Conservation (phyloP, 2,329 filamentous ascomycete genomes). For the Hymenoscyphus salicellus region DNA sequence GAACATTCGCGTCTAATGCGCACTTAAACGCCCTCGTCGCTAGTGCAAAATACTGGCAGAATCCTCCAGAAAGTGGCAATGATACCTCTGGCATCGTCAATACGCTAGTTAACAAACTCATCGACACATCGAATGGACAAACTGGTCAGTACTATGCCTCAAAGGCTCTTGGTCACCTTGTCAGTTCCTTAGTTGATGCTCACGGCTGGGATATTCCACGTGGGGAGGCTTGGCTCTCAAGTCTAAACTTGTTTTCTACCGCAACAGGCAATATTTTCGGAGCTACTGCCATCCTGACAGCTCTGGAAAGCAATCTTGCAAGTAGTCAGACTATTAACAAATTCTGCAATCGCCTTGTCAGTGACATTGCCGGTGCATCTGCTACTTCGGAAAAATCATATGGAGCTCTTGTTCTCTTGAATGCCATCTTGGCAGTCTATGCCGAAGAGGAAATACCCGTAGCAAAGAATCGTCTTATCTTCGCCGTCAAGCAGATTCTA, state of each 20-base stretch:
- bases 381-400: constrained; percentile 45
- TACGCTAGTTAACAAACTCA: constrained; percentile 44
- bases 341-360: constrained; percentile 59
- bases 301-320: constrained; percentile 49
- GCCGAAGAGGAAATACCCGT: constrained; percentile 52
- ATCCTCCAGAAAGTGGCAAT: constrained; percentile 19
- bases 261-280: constrained; percentile 47
- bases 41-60: constrained; percentile 10
- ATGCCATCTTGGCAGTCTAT: constrained; percentile 52
- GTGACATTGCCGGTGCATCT: constrained; percentile 54
- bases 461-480: constrained; percentile 55
- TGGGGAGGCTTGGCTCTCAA: constrained; percentile 48
- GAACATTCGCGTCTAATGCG: constrained; percentile 19
- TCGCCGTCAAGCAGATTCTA: constrained; percentile 76
- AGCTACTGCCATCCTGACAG: constrained; percentile 49
- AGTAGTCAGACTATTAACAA: constrained; percentile 49
- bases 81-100: constrained; percentile 41
- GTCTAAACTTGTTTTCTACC: constrained; percentile 47
- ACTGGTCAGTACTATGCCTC: constrained; percentile 51
- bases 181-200: constrained; percentile 46
- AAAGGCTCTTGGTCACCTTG: constrained; percentile 49
- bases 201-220: constrained; percentile 44
- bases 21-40: constrained; percentile 4
- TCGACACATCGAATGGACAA: constrained; percentile 44
- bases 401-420: constrained; percentile 51